Base-by-base conservation (phyloP, 1,284 basidiomycete genomes). In the Phellopilus nigrolimitatus region DNA sequence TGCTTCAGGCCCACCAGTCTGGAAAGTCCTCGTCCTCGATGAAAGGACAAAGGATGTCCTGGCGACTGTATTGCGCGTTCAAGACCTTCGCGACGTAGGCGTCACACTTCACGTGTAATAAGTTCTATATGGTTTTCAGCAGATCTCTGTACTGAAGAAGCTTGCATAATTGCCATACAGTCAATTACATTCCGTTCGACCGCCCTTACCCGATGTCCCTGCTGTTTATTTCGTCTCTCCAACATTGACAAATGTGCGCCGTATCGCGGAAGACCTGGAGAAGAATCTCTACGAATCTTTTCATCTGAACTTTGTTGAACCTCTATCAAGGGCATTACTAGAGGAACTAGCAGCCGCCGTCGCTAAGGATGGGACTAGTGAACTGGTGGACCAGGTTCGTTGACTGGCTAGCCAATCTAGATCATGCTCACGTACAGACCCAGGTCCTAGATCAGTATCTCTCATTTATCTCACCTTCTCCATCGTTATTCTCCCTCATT, bases 201-300 rank as follows among this genome's bases (percentile, higher is more conserved):
- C 97, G 13, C 79, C 94, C 9, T 71, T 99, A 33, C 82, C 90
- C 1, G 97, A 99, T 65, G 97, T 99, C 0, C 97, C 97, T 5
- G 95, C 97, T 0, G 82, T 99, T 25, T 99, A 99, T 73, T 97
- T 99, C 66, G 89, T 99, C 44, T 82, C 91, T 0, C 97, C 97
- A 0, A 97, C 92, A 0, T 72, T 91, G 8, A 72, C 76, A 47
- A 99, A 98, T 65, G 79, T 99, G 57, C 78, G 81, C 54, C 79
- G 95, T 50, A 95, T 97, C 73, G 87, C 91, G 12, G 84, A 92
- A 62, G 91, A 94, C 65, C 78, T 98, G 30, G 84, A 86, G 64
- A 89, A 90, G 60, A 76, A 78, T 17, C 76, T 99, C 28, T 99
- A 99, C 66, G 93, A 97, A 61, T 84, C 91, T 0, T 94, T 88